Conservation (phyloP, 2,329 filamentous ascomycete genomes). For the Dactylellina parvicollis region DNA sequence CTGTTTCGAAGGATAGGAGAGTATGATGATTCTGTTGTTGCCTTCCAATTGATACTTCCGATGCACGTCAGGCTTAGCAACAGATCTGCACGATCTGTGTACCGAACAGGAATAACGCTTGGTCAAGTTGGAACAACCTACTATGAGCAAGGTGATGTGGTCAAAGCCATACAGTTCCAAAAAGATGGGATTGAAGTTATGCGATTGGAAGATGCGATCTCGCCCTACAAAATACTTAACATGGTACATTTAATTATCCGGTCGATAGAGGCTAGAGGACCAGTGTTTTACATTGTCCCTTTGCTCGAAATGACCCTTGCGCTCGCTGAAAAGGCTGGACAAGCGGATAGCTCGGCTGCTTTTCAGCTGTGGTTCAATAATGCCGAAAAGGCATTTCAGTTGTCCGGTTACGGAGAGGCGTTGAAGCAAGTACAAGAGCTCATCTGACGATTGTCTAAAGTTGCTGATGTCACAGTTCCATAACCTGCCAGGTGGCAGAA, state of each 20-base stretch:
- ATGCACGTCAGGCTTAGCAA: not conserved
- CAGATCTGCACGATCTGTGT: not conserved
- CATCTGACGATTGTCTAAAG: not conserved
- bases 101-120: not conserved
- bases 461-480: not conserved
- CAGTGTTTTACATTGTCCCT: not conserved
- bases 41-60: not conserved
- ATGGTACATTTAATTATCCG: not conserved
- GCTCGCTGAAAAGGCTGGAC: not conserved
- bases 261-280: not conserved
- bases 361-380: not conserved
- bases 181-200: not conserved
- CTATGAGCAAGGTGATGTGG: not conserved
- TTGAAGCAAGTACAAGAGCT: not conserved
- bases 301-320: not conserved
- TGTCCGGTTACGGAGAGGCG: not conserved
- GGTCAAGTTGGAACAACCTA: not conserved
- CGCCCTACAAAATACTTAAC: not conserved
- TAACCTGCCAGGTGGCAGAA: slow-evolving; percentile 3
- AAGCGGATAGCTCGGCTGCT: not conserved
- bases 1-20: not conserved
- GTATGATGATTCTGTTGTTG: not conserved
- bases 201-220: not conserved
- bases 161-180: not conserved
- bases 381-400: not conserved